Base-by-base conservation (phyloP, 1,139 yeast genomes). In the Hemisphaericaspora subhashii region DNA sequence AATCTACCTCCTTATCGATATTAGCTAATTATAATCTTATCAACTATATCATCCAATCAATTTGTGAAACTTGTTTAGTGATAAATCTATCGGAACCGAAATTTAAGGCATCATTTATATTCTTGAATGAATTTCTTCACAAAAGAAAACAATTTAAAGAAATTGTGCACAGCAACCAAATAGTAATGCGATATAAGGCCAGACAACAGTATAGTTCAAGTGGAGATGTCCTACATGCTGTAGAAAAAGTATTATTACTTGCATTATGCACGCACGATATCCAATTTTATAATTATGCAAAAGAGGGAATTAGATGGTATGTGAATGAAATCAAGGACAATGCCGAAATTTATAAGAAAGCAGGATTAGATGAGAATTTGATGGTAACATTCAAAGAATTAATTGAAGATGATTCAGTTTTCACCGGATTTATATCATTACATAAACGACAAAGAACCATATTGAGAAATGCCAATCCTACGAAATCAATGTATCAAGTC, bases 401-500 rank as follows among this genome's bases (percentile, higher is more conserved):
- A 39, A 62, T 80, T 8, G 62, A 75, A n/a, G 89, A 83, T 45
- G 75, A 67, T 25, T 66, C 74, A 23, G 78, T 82, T 3, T 80
- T 84, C 37, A 82, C 90, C 1, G 92, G 95, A 13, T 76, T 83
- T 22, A 86, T 85, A 13, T 89, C 94, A 0, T 70, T 84, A 24
- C 92, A 86, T 54, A 85, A 86, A 54, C 74, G 81, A 43, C 64
- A 86, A 41, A 74, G 75, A 45, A 74, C 66, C 44, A 68, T 85
- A 32, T 60, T 83, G 37, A 70, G 79, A 43, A 66, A 79, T n/a
- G 74, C 77, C 5, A 64, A 61, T 27, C 86, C 90, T 1, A 79
- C 87, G 0, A 66, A 68, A 28, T 77, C 87, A 1, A 60, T 86
- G 27, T 66, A 77, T 30, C 78, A 76, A 40, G 78, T 83, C 1